A percentile compares a stretch with the other conserved stretches of the same genome.
phyloP scores from a whole-genome alignment of 1,139 yeast genomes.

The Geotrichum australiense region DNA sequence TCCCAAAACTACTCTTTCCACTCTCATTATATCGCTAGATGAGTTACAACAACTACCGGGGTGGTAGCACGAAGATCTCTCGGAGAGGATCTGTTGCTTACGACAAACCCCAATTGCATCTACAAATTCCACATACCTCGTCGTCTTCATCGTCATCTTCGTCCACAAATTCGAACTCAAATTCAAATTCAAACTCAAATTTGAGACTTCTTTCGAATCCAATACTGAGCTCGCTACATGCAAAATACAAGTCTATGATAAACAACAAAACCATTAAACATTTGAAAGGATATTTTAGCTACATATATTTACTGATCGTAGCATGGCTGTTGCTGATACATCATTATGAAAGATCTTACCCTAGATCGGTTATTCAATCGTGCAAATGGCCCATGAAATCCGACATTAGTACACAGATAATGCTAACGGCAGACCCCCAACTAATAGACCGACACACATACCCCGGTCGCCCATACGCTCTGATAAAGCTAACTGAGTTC shows the following conservation, averaged over 20 bases:
- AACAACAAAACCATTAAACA: background rate
- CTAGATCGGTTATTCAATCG: constrained; percentile 39
- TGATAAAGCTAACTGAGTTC: constrained; percentile 32
- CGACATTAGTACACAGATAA: constrained; percentile 44
- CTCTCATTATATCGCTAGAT: background rate
- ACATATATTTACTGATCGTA: constrained; percentile 23
- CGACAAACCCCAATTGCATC: constrained; percentile 10
- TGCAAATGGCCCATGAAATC: constrained; percentile 69
- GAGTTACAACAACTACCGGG: background rate
- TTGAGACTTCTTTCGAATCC: background rate
- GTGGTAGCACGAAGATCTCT: constrained; percentile 9
- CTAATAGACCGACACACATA: constrained; percentile 71
- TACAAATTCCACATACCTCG: constrained; percentile 7
- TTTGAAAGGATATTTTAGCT: background rate
- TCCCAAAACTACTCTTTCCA: background rate
- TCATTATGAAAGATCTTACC: constrained; percentile 54
- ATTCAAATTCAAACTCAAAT: background rate
- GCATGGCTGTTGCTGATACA: constrained; percentile 48
- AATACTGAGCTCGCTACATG: background rate
- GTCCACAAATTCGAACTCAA: background rate
- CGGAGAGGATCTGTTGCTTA: constrained; percentile 10
- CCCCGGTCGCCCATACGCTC: constrained; percentile 34
- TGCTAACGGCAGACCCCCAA: constrained; percentile 88
- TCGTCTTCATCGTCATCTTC: constrained; percentile 2
- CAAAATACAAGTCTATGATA: background rate